Conservation (phyloP, 306 rosid genomes). For the Acmispon strigosus region DNA sequence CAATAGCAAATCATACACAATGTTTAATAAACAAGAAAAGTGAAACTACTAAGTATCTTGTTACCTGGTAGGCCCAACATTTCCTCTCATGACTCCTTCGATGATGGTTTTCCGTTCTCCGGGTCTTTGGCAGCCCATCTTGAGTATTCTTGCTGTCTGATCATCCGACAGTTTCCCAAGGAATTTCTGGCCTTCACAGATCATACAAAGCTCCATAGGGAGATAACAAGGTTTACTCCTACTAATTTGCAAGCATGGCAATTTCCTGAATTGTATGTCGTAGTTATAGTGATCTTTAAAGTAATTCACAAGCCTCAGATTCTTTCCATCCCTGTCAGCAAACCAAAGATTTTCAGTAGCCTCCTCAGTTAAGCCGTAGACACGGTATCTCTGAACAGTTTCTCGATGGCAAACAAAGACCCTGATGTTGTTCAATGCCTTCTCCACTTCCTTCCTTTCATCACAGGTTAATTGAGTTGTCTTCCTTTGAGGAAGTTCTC, state of each 20-base stretch:
- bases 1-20: background rate
- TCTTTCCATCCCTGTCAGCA: constrained; percentile 81
- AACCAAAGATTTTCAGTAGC: constrained; percentile 92
- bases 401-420: constrained; percentile 95
- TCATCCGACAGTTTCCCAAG: constrained; percentile 92
- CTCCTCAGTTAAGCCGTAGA: constrained; percentile 82
- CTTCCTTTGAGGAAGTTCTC: constrained; percentile 73
- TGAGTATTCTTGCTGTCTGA: constrained; percentile 90
- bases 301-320: constrained; percentile 66
- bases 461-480: constrained; percentile 43
- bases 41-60: constrained; percentile 1
- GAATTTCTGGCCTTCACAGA: constrained; percentile 95
- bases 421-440: constrained; percentile 79
- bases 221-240: constrained; percentile 96
- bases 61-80: constrained; percentile 87
- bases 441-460: constrained; percentile 86
- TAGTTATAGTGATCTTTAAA: constrained; percentile 92
- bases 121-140: constrained; percentile 95
- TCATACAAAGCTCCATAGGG: constrained; percentile 97
- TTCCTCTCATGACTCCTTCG: constrained; percentile 81
- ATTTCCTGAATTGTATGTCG: constrained; percentile 73
- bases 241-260: constrained; percentile 93
- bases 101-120: constrained; percentile 78
- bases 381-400: constrained; percentile 86
- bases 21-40: constrained; percentile 5